Conservation (phyloP, 495 filamentous ascomycete genomes). For the Lepidopterella palustris region DNA sequence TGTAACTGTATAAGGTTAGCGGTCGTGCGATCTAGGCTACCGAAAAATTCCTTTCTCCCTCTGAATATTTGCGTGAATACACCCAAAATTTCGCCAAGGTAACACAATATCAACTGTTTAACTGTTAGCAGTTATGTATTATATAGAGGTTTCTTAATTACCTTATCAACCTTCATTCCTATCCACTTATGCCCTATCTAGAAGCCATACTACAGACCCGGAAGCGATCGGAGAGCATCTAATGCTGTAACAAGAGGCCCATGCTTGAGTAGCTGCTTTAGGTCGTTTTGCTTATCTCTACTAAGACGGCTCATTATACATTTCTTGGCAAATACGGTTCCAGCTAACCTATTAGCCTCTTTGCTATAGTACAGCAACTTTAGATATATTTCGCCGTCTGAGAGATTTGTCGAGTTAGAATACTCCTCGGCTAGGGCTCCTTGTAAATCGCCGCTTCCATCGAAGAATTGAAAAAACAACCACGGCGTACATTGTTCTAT, state of each 20-base stretch:
- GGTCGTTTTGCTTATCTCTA: not conserved
- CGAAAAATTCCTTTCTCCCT: not conserved
- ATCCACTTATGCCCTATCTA: not conserved
- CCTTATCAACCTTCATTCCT: not conserved
- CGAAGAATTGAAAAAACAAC: too few relatives aligned
- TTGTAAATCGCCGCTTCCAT: not conserved
- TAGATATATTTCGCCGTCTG: not conserved
- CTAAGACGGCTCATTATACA: not conserved
- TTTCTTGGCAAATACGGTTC: not conserved
- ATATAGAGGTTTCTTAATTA: not conserved
- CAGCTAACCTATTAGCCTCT: not conserved
- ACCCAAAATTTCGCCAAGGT: not conserved
- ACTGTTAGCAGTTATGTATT: not conserved
- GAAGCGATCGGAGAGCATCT: not conserved
- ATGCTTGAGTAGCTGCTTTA: not conserved
- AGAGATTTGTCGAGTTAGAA: not conserved
- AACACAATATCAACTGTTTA: not conserved
- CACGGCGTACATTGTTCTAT: too few relatives aligned
- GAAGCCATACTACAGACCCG: not conserved
- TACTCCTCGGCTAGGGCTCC: not conserved
- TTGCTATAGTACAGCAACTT: not conserved
- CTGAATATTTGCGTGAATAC: not conserved
- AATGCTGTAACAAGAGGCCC: not conserved
- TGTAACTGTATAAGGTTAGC: not conserved
- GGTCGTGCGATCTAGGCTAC: not conserved